A percentile compares a stretch with the other conserved stretches of the same genome.
These are phyloP conservation scores for Solanum acaule DNA, from an alignment of 257 asterid genomes.

Conservation along the genomic window DNA sequence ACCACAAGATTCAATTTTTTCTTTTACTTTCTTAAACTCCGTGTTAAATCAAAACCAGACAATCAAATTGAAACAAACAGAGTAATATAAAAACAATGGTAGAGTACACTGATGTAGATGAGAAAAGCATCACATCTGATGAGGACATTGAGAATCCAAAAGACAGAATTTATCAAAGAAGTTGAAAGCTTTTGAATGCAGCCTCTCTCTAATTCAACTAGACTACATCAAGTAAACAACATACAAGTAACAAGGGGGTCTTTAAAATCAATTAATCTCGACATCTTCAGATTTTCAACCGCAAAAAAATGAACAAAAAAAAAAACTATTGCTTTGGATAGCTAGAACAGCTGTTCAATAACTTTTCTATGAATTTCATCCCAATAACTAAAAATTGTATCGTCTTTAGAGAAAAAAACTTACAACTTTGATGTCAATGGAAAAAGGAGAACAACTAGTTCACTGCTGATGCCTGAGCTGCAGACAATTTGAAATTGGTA, in stretches of 20 bases:
- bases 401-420: not conserved
- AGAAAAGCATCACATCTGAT: not conserved
- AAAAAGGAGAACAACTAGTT: not conserved
- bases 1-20: too few relatives aligned
- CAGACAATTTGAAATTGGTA: not conserved
- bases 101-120: not conserved
- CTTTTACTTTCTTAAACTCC: not conserved
- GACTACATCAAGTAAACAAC: not conserved
- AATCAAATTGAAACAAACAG: not conserved
- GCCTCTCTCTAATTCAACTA: not conserved
- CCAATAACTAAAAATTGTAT: not conserved
- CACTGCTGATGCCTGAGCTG: not conserved
- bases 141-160: not conserved
- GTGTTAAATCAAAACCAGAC: not conserved
- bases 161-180: not conserved
- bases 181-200: not conserved
- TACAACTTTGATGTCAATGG: not conserved
- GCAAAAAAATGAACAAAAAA: not conserved
- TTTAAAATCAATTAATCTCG: not conserved
- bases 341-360: not conserved
- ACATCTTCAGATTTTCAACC: not conserved
- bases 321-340: not conserved
- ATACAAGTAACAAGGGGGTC: not conserved
- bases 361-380: not conserved
- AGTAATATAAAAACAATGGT: not conserved